phyloP scores from a whole-genome alignment of 1,284 basidiomycete species.

The Fomitopsis schrenkii region DNA sequence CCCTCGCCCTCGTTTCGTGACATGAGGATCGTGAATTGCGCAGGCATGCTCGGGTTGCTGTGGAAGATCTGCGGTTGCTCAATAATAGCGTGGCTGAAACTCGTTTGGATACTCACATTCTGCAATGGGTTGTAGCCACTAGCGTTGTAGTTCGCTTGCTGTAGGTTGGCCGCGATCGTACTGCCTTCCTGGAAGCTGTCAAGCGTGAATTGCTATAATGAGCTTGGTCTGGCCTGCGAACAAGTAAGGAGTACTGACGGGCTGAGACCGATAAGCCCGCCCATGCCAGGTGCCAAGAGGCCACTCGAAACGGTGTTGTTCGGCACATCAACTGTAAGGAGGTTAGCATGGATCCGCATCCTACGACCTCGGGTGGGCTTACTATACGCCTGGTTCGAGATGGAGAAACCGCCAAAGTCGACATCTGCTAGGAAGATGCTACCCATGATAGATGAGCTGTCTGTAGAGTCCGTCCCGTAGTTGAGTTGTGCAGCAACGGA shows the following conservation, averaged over 20 bases:
- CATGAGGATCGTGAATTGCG: constrained; percentile 6
- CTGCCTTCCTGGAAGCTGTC: background rate
- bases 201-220: background rate
- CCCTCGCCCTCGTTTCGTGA: constrained; percentile 3
- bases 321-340: background rate
- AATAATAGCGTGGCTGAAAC: background rate
- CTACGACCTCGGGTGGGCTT: background rate
- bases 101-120: background rate
- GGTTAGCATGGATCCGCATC: background rate
- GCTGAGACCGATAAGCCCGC: constrained; percentile 3
- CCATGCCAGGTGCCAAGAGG: background rate
- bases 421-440: background rate
- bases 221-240: background rate
- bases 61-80: constrained; percentile 3
- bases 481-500: background rate
- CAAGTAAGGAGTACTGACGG: background rate
- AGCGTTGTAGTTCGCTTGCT: background rate
- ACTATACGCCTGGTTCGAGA: constrained; percentile 6
- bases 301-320: background rate
- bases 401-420: background rate
- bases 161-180: background rate
- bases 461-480: background rate
- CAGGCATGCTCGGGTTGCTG: constrained; percentile 1
- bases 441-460: background rate
- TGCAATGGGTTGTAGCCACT: background rate